These are phyloP conservation scores for Dillenia suffruticosa DNA, from an alignment of 164 flowering plant species.

Conservation along the genomic window DNA sequence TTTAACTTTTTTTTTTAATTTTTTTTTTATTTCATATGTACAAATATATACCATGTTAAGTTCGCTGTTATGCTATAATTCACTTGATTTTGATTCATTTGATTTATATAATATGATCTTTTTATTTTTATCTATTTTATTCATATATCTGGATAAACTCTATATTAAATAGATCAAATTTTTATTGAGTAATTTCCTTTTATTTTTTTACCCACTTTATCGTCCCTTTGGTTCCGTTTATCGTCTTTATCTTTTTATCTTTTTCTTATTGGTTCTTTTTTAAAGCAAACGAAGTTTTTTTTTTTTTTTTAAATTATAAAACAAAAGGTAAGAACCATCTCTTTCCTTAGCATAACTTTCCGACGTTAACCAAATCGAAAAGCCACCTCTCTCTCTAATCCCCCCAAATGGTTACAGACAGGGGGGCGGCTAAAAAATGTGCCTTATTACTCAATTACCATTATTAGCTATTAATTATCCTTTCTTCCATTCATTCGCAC, in stretches of 20 bases:
- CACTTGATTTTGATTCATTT: too few species aligned
- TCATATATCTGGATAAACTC: too few species aligned
- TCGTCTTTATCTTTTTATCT: neutral
- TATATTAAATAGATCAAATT: too few species aligned
- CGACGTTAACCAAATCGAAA: constrained; percentile 70
- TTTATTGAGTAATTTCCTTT: neutral
- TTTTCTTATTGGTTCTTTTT: neutral
- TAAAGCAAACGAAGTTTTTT: neutral
- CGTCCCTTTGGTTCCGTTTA: neutral
- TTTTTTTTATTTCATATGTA: too few species aligned
- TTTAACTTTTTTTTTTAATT: too few species aligned
- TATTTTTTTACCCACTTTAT: neutral
- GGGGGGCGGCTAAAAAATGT: neutral
- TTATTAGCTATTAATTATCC: too few species aligned
- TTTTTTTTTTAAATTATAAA: neutral
- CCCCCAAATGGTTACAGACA: neutral
- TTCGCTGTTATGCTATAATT: too few species aligned
- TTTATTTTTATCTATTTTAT: too few species aligned
- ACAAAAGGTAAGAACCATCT: constrained; percentile 35
- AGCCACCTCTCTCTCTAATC: constrained; percentile 14
- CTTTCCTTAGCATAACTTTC: constrained; percentile 44
- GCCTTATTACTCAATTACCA: constrained; percentile 7
- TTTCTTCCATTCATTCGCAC: too few species aligned
- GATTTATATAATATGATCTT: too few species aligned
- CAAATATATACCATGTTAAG: too few species aligned